A percentile compares a stretch with the other conserved stretches of the same genome.
phyloP scores from a whole-genome alignment of 2,329 filamentous ascomycete genomes.

The Zalaria obscura region DNA sequence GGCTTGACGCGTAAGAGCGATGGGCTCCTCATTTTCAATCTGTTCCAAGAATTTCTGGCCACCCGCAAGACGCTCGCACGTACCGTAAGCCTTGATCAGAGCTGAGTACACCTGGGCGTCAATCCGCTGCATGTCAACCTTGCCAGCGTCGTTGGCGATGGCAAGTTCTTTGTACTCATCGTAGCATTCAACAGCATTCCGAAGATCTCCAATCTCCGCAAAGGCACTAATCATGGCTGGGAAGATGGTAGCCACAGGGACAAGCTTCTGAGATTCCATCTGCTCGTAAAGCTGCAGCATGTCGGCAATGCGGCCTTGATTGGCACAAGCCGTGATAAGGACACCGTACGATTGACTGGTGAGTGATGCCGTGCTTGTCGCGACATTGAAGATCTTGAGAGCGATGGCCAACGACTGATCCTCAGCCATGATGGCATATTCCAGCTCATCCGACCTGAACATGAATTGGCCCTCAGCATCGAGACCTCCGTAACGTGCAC shows the following conservation, averaged over 20 bases:
- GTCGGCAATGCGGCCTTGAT: constrained; percentile 64
- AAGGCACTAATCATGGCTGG: constrained; percentile 93
- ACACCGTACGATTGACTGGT: constrained; percentile 72
- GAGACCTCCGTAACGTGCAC: constrained; percentile 72
- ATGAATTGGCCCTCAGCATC: constrained; percentile 75
- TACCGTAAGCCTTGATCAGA: constrained; percentile 79
- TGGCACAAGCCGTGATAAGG: constrained; percentile 76
- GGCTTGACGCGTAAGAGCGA: constrained; percentile 33
- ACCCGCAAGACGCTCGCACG: constrained; percentile 65
- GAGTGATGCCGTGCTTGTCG: constrained; percentile 51
- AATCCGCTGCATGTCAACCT: constrained; percentile 52
- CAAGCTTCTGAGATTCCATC: constrained; percentile 66
- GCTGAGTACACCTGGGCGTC: constrained; percentile 81
- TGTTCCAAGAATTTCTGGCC: constrained; percentile 76
- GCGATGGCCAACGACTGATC: constrained; percentile 79
- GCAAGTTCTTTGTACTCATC: constrained; percentile 85
- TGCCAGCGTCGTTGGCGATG: constrained; percentile 67
- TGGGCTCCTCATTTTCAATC: constrained; percentile 32
- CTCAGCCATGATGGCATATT: constrained; percentile 72
- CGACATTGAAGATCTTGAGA: constrained; percentile 71
- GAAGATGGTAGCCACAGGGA: constrained; percentile 70
- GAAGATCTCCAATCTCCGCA: constrained; percentile 63
- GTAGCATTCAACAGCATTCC: constrained; percentile 86
- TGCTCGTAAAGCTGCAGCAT: constrained; percentile 88
- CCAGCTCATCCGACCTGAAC: constrained; percentile 74